Evolutionary conservation across 768 basidiomycete species (phyloP).

Genomic region (Hebeloma cylindrosporum): DNA sequence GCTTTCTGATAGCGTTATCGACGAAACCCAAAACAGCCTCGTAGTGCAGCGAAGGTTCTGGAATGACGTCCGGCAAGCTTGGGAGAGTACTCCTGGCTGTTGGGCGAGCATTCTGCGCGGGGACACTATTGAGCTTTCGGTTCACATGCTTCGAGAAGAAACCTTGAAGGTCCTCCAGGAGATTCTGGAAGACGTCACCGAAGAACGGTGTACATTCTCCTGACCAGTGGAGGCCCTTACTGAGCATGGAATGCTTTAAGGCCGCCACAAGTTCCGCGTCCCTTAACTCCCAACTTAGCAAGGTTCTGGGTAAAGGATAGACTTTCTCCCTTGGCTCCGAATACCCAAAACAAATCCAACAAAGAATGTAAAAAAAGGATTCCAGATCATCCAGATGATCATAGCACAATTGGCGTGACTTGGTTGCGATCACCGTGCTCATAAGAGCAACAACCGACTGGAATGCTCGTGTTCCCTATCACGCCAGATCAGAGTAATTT

Average conservation of each 20-base stretch:
- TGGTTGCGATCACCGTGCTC: not conserved
- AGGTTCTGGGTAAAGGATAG: not conserved
- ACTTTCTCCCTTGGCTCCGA: not conserved
- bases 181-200: not conserved
- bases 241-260: not conserved
- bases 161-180: not conserved
- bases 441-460: conserved; percentile 10
- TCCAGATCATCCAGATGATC: conserved; percentile 18
- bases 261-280: not conserved
- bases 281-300: not conserved
- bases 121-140: not conserved
- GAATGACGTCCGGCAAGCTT: not conserved
- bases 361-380: conserved; percentile 13
- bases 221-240: not conserved
- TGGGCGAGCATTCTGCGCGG: not conserved
- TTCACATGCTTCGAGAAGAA: not conserved
- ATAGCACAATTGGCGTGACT: not conserved
- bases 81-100: not conserved
- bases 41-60: conserved; percentile 1
- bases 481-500: not conserved
- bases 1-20: conserved; percentile 8
- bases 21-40: conserved; percentile 1
- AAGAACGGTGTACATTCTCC: conserved; percentile 3
- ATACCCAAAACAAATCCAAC: conserved; percentile 7
- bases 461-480: conserved; percentile 14